These are phyloP conservation scores for Termitomyces titanicus DNA, from an alignment of 768 basidiomycete species.

Conservation along the genomic window DNA sequence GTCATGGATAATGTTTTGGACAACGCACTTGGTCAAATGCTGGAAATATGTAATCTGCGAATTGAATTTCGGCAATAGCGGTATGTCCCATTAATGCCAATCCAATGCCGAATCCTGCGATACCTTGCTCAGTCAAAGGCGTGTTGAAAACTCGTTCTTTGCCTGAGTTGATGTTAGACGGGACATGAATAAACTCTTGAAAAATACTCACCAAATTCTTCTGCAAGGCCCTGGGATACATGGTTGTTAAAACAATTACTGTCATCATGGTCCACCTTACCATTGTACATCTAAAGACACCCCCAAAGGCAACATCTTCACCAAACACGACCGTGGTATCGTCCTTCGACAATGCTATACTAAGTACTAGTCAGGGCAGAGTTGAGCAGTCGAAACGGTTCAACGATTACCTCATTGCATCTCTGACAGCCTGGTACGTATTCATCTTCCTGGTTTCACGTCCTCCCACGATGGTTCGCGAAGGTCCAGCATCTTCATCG, in stretches of 20 bases:
- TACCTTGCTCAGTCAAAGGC: constrained; percentile 88
- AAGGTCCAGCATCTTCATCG: constrained; percentile 50
- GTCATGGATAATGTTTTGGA: not conserved
- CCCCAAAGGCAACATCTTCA: constrained; percentile 89
- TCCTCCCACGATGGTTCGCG: constrained; percentile 55
- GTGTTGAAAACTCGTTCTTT: constrained; percentile 95
- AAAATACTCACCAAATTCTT: constrained; percentile 75
- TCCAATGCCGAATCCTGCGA: constrained; percentile 93
- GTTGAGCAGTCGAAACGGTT: not conserved
- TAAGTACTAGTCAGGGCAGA: constrained; percentile 24
- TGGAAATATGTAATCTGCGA: constrained; percentile 88
- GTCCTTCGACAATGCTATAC: constrained; percentile 82
- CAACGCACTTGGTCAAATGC: constrained; percentile 83
- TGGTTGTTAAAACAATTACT: not conserved
- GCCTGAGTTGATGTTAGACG: constrained; percentile 56
- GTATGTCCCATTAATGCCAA: constrained; percentile 91
- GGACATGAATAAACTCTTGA: too few relatives aligned
- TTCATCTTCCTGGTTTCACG: constrained; percentile 95
- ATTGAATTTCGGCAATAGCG: constrained; percentile 92
- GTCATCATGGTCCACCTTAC: constrained; percentile 33
- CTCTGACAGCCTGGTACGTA: constrained; percentile 87
- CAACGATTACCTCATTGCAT: constrained; percentile 70
- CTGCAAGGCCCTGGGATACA: constrained; percentile 68
- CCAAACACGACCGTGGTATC: constrained; percentile 89
- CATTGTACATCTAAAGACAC: constrained; percentile 93